These are phyloP conservation scores for Talaromyces atroroseus DNA, from an alignment of 2,329 filamentous ascomycete species.

Conservation along the genomic window DNA sequence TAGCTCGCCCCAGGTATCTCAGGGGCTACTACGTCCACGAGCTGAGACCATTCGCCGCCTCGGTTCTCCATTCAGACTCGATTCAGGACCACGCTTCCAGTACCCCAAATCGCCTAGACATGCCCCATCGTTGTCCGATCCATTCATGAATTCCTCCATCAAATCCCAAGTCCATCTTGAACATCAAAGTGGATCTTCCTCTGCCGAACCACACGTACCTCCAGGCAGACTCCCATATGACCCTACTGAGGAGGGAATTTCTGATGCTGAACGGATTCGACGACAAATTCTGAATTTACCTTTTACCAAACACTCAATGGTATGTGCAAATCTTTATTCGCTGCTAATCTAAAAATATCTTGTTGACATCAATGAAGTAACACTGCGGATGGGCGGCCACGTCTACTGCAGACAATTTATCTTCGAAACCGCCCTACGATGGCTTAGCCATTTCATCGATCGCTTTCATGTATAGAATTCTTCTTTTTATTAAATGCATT, in stretches of 20 bases:
- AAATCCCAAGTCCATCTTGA: constrained; percentile 15
- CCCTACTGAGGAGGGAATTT: constrained; percentile 30
- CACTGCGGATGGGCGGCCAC: not conserved
- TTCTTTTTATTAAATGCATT: constrained; percentile 9
- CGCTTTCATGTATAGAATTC: constrained; percentile 13
- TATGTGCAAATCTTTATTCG: not conserved
- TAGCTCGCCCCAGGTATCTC: constrained; percentile 30
- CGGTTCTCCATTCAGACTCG: constrained; percentile 44
- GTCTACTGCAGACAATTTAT: not conserved
- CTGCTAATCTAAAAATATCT: not conserved
- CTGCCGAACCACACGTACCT: constrained; percentile 15
- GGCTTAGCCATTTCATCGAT: constrained; percentile 3
- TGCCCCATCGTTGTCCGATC: constrained; percentile 40
- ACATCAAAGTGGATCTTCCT: constrained; percentile 16
- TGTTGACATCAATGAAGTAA: constrained; percentile 7
- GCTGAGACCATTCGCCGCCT: constrained; percentile 41
- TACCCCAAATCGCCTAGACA: constrained; percentile 31
- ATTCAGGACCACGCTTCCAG: constrained; percentile 30
- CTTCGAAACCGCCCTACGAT: not conserved
- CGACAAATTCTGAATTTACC: constrained; percentile 35
- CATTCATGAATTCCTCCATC: constrained; percentile 30
- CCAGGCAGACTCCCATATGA: constrained; percentile 23
- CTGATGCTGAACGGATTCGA: constrained; percentile 36
- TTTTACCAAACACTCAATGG: constrained; percentile 20
- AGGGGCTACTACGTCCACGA: constrained; percentile 28